Evolutionary conservation across 2,329 filamentous ascomycete species (phyloP).

Genomic region (Fusarium brevicatenulatum): DNA sequence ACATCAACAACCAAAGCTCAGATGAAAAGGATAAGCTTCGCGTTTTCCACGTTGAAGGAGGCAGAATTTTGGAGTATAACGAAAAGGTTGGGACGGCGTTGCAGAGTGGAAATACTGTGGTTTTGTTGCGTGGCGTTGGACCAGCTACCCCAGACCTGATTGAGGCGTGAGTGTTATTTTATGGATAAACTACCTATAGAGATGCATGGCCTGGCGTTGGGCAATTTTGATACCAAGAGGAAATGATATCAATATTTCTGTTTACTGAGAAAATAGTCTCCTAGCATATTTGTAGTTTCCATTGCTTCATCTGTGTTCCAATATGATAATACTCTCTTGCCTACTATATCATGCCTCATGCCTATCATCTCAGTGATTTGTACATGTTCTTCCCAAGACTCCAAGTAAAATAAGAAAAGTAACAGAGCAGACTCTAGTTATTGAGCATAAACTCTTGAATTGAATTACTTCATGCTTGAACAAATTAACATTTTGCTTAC

Average conservation of each 20-base stretch:
- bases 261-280: neutral
- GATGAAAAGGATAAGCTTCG: constrained; percentile 83
- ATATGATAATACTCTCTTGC: neutral
- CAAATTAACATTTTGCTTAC: neutral
- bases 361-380: neutral
- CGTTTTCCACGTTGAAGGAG: constrained; percentile 93
- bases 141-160: constrained; percentile 77
- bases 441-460: neutral
- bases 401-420: too few relatives aligned
- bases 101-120: constrained; percentile 87
- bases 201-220: constrained; percentile 37
- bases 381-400: too few relatives aligned
- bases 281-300: neutral
- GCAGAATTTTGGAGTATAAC: constrained; percentile 84
- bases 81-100: constrained; percentile 83
- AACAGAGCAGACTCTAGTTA: neutral
- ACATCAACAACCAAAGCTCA: constrained; percentile 81
- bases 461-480: neutral
- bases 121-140: constrained; percentile 86
- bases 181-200: constrained; percentile 9
- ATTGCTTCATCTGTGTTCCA: neutral
- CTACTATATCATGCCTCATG: too few relatives aligned
- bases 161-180: constrained; percentile 49
- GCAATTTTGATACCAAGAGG: constrained; percentile 1
- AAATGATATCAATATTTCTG: neutral